Evolutionary conservation across 495 filamentous ascomycete species (phyloP).

Genomic region (Penicillium manginii): DNA sequence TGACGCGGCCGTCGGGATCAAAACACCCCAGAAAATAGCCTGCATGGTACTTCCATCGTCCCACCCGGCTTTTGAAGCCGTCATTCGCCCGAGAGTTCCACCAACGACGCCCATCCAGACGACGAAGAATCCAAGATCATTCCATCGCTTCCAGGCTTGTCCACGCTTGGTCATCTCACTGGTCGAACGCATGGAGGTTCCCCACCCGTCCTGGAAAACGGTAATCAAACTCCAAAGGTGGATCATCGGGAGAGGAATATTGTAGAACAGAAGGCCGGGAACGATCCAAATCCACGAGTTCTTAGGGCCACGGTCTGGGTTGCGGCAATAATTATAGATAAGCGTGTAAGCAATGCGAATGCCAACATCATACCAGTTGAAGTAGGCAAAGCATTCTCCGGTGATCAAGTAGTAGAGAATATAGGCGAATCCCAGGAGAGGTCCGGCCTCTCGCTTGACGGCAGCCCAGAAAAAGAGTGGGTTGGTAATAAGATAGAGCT

Average conservation of each 20-base stretch:
- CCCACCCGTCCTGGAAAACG: constrained; percentile 37
- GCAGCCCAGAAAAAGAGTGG: constrained; percentile 40
- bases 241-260: constrained; percentile 36
- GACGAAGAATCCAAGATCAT: constrained; percentile 34
- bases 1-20: constrained; percentile 20
- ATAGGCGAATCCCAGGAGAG: constrained; percentile 28
- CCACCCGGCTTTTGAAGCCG: constrained; percentile 20
- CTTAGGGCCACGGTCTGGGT: constrained; percentile 25
- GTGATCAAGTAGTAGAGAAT: constrained; percentile 35
- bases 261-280: constrained; percentile 34
- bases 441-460: constrained; percentile 33
- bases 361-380: constrained; percentile 30
- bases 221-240: constrained; percentile 38
- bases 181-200: constrained; percentile 34
- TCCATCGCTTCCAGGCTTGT: constrained; percentile 28
- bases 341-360: constrained; percentile 32
- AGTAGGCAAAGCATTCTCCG: constrained; percentile 30
- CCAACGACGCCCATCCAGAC: constrained; percentile 34
- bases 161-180: constrained; percentile 22
- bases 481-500: constrained; percentile 34
- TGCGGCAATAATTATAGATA: constrained; percentile 32
- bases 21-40: constrained; percentile 20
- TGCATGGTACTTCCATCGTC: constrained; percentile 11
- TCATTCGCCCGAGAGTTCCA: constrained; percentile 21
- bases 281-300: constrained; percentile 30